Conservation (phyloP, 78 protist genomes). For the Dictyostelium brefeldianum region DNA sequence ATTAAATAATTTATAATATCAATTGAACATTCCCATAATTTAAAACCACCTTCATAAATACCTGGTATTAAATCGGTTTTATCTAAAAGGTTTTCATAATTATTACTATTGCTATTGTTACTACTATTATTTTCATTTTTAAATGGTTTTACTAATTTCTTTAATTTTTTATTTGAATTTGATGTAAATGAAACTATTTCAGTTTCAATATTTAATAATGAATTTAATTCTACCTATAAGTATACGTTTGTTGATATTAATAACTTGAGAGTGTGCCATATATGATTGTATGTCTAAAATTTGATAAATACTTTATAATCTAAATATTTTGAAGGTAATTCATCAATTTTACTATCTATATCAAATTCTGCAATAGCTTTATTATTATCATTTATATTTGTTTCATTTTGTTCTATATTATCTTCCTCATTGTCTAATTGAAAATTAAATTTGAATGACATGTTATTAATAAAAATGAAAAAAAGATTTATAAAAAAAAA, state of each 20-base stretch:
- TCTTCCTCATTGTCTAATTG: not conserved
- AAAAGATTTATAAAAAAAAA: not conserved
- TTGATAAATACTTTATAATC: constrained; percentile 6
- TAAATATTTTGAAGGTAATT: constrained; percentile 1
- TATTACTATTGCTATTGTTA: not conserved
- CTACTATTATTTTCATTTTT: not conserved
- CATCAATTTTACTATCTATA: not conserved
- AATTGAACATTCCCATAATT: constrained; percentile 84
- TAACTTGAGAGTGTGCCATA: too few species aligned
- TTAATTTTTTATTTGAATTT: not conserved
- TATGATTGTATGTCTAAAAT: not conserved
- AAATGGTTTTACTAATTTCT: constrained; percentile 29
- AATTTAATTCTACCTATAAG: not conserved
- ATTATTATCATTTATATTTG: not conserved
- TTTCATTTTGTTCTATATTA: not conserved
- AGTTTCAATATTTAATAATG: not conserved
- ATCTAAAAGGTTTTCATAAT: constrained; percentile 29
- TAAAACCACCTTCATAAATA: constrained; percentile 88
- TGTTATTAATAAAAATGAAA: not conserved
- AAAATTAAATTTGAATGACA: constrained; percentile 57
- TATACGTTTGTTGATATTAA: not conserved
- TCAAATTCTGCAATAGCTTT: not conserved
- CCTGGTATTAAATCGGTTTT: constrained; percentile 81
- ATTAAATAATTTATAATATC: constrained; percentile 74
- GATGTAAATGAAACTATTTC: constrained; percentile 1